These are phyloP conservation scores for Scytalidium sp. DNA, from an alignment of 2,329 filamentous ascomycete genomes.

Conservation along the genomic window DNA sequence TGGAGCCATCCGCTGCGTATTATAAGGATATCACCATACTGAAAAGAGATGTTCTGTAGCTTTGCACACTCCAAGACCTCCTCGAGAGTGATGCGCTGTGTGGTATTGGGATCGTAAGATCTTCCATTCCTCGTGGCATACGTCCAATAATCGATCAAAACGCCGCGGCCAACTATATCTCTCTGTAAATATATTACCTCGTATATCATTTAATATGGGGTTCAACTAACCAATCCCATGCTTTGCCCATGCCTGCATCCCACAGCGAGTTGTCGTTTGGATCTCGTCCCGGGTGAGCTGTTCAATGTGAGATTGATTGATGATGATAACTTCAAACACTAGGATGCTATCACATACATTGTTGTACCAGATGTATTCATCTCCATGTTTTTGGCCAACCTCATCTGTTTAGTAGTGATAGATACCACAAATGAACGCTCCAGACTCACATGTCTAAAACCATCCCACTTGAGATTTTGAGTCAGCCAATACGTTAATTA, in stretches of 20 bases:
- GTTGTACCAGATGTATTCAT: slow-evolving; percentile 1
- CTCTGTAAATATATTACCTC: not conserved
- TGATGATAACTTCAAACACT: not conserved
- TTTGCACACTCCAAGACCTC: slow-evolving; percentile 41
- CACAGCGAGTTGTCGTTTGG: not conserved
- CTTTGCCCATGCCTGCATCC: slow-evolving; percentile 1
- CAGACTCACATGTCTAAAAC: not conserved
- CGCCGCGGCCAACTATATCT: slow-evolving; percentile 49
- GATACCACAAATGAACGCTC: not conserved
- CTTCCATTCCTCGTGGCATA: slow-evolving; percentile 29
- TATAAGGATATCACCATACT: slow-evolving; percentile 47
- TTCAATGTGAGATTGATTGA: not conserved
- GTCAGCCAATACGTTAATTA: not conserved
- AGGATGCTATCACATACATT: not conserved
- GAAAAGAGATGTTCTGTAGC: slow-evolving; percentile 41
- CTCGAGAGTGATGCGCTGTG: slow-evolving; percentile 29
- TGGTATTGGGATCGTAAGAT: slow-evolving; percentile 31
- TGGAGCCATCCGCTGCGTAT: slow-evolving; percentile 41
- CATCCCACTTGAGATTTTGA: not conserved
- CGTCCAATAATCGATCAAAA: slow-evolving; percentile 49
- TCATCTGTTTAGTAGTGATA: not conserved
- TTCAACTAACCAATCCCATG: slow-evolving; percentile 37
- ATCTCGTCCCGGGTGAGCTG: not conserved
- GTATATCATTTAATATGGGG: not conserved
- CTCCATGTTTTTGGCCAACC: not conserved